A percentile compares a stretch with the other conserved stretches of the same genome.
Evolutionary conservation across 2,329 filamentous ascomycete genomes (phyloP).

Genomic region (Chaetomiaceae sp.): DNA sequence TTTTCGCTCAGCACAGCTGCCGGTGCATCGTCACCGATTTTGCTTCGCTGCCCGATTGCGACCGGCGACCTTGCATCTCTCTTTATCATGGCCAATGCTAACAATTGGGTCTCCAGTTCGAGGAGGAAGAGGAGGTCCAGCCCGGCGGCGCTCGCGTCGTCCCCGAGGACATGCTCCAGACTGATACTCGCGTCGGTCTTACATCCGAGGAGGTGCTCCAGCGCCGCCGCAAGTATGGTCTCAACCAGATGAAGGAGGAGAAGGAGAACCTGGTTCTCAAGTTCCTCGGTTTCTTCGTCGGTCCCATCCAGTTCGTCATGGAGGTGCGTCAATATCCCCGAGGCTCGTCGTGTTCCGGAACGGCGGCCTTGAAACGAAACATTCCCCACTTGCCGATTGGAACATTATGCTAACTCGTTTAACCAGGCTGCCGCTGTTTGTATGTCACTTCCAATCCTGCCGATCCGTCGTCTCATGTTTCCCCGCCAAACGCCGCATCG

Average conservation of each 20-base stretch:
- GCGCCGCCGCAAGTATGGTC: constrained; percentile 67
- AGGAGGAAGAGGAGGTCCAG: constrained; percentile 42
- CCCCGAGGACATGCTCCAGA: constrained; percentile 67
- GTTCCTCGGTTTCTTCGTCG: constrained; percentile 78
- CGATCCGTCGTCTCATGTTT: constrained; percentile 10
- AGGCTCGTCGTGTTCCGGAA: constrained; percentile 13
- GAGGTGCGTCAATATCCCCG: constrained; percentile 53
- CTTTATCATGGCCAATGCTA: constrained; percentile 6
- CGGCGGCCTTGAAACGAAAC: constrained; percentile 25
- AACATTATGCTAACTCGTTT: constrained; percentile 22
- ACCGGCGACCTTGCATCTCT: neutral
- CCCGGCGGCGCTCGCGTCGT: constrained; percentile 55
- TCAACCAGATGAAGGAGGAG: constrained; percentile 86
- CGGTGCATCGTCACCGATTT: neutral
- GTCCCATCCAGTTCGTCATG: constrained; percentile 93
- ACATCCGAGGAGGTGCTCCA: constrained; percentile 63
- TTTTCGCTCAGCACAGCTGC: neutral
- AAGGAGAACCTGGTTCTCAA: constrained; percentile 81
- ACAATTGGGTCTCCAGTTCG: constrained; percentile 44
- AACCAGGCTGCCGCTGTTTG: constrained; percentile 34
- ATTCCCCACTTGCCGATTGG: constrained; percentile 17
- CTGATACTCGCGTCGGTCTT: constrained; percentile 65
- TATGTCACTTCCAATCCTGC: constrained; percentile 24
- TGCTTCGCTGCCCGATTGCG: neutral
- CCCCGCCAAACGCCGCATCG: constrained; percentile 6